Percentiles rank a stretch among this genome's conserved stretches.
Conservation (phyloP, 352 stramenopile species). For the Globisporangium perplexum region DNA sequence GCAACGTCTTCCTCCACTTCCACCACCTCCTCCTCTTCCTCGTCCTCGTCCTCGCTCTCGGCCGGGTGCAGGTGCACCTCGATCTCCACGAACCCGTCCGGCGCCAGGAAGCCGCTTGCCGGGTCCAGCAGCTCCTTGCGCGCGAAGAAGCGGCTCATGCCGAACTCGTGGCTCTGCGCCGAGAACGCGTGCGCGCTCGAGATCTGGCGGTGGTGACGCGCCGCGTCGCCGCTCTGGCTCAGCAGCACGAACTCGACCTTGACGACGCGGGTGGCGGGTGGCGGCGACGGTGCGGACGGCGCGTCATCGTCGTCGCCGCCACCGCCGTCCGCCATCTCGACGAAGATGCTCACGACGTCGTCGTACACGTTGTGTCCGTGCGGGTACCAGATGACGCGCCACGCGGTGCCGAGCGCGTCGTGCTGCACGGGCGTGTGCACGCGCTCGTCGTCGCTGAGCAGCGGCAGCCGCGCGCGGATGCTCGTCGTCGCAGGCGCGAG, state of each 20-base stretch:
- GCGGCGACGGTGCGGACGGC: too few species aligned
- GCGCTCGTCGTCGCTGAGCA: constrained; percentile 30
- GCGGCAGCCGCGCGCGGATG: constrained; percentile 32
- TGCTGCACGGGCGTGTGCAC: constrained; percentile 22
- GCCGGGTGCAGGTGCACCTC: constrained; percentile 40
- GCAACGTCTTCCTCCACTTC: constrained; percentile 7
- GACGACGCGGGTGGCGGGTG: neutral
- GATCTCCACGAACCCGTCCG: constrained; percentile 39
- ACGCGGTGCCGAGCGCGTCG: constrained; percentile 36
- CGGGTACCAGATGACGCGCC: constrained; percentile 65
- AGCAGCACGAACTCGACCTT: constrained; percentile 44
- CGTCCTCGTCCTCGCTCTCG: constrained; percentile 7
- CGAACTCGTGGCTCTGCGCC: constrained; percentile 40
- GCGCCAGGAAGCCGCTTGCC: constrained; percentile 33
- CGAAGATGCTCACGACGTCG: constrained; percentile 50
- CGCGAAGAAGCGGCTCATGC: constrained; percentile 42
- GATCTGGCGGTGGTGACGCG: constrained; percentile 22
- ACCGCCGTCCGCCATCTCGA: constrained; percentile 37
- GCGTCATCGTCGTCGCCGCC: constrained; percentile 1
- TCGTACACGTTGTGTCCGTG: constrained; percentile 33
- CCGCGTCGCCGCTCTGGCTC: constrained; percentile 19
- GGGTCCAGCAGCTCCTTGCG: constrained; percentile 45
- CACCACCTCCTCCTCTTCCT: constrained; percentile 4
- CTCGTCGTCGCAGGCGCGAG: constrained; percentile 6
- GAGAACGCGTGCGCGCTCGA: constrained; percentile 52